A percentile compares a stretch with the other conserved stretches of the same genome.
phyloP scores from a whole-genome alignment of 352 stramenopile species.

The Bremia lactucae region DNA sequence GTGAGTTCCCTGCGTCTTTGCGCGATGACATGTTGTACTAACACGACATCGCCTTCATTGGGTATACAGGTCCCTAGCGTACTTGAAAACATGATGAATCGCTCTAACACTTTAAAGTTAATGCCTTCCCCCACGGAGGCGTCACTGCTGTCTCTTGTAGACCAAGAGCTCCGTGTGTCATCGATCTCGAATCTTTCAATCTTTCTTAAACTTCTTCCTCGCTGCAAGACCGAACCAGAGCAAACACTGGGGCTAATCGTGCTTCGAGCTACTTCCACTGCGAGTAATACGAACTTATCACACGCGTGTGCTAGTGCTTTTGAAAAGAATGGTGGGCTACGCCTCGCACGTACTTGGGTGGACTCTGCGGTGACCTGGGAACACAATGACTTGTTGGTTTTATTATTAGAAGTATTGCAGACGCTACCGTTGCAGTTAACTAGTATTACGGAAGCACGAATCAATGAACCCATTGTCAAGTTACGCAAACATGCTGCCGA shows the following conservation, averaged over 20 bases:
- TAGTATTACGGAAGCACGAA: slow-evolving; percentile 80
- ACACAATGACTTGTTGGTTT: slow-evolving; percentile 68
- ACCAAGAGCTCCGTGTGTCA: slow-evolving; percentile 38
- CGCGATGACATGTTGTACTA: background rate
- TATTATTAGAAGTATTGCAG: slow-evolving; percentile 76
- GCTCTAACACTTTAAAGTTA: slow-evolving; percentile 14
- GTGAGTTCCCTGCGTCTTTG: slow-evolving; percentile 7
- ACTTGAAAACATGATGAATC: slow-evolving; percentile 25
- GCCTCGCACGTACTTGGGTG: slow-evolving; percentile 69
- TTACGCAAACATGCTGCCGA: slow-evolving; percentile 68
- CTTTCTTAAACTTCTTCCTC: slow-evolving; percentile 49
- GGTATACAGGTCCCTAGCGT: slow-evolving; percentile 23
- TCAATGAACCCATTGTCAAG: slow-evolving; percentile 85
- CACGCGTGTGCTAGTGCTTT: slow-evolving; percentile 47
- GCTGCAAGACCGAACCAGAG: slow-evolving; percentile 59
- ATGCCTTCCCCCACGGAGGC: slow-evolving; percentile 30
- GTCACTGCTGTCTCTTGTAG: slow-evolving; percentile 44
- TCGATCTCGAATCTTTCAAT: slow-evolving; percentile 36
- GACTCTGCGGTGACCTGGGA: slow-evolving; percentile 68
- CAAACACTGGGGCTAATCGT: slow-evolving; percentile 61
- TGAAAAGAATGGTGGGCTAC: slow-evolving; percentile 61
- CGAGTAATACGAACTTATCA: slow-evolving; percentile 43
- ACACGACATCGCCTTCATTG: slow-evolving; percentile 1
- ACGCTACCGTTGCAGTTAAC: slow-evolving; percentile 69
- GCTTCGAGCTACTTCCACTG: slow-evolving; percentile 51